Conservation (phyloP, 495 filamentous ascomycete genomes). For the Daldinia decipiens region DNA sequence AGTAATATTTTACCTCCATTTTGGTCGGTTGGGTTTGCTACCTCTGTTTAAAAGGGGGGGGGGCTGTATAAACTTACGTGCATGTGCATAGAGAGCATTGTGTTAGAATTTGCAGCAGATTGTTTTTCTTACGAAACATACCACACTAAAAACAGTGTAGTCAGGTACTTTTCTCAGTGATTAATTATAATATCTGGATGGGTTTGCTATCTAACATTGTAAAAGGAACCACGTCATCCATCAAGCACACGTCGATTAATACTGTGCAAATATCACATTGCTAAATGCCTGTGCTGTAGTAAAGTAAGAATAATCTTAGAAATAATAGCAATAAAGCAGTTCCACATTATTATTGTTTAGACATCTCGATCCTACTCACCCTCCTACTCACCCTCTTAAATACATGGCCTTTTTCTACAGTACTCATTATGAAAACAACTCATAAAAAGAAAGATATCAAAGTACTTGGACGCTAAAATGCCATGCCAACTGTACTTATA, state of each 20-base stretch:
- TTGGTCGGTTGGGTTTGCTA: too few species aligned
- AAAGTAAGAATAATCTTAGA: neutral
- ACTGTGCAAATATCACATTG: neutral
- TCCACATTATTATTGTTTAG: neutral
- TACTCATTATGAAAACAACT: too few species aligned
- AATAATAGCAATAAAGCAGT: neutral
- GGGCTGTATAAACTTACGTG: neutral
- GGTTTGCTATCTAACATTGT: too few species aligned
- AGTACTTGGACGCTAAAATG: neutral
- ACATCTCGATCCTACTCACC: neutral
- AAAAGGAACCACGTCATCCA: too few species aligned
- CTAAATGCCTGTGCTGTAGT: too few species aligned
- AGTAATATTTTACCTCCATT: too few species aligned
- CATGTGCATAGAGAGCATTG: neutral
- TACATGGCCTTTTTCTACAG: too few species aligned
- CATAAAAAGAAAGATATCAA: neutral
- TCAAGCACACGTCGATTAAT: neutral
- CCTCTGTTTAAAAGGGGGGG: neutral
- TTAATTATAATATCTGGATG: neutral
- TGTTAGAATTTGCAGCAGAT: neutral
- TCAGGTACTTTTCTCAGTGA: neutral
- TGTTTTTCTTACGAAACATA: neutral
- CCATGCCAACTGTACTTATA: neutral
- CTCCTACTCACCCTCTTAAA: neutral
- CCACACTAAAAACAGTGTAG: neutral